These are phyloP conservation scores for Fistulifera solaris DNA, from an alignment of 108 stramenopile species.

Conservation along the genomic window DNA sequence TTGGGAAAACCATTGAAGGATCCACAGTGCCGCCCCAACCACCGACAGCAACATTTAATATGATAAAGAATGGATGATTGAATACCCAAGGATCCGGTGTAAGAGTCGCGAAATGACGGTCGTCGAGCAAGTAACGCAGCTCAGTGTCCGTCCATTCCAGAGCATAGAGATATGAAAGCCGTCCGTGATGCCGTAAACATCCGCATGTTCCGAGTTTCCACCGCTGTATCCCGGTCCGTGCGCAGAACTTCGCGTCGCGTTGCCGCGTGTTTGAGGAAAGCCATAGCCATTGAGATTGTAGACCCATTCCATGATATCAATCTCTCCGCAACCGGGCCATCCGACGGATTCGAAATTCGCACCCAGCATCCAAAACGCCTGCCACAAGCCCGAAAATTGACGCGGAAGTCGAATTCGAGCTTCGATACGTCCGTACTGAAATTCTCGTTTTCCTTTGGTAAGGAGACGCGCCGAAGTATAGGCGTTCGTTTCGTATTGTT, in stretches of 20 bases:
- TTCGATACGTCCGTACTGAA: constrained; percentile 24
- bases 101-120: background rate
- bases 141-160: constrained; percentile 10
- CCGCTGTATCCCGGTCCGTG: too few relatives aligned
- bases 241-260: too few relatives aligned
- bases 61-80: constrained; percentile 23
- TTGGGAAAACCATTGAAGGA: constrained; percentile 8
- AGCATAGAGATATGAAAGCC: constrained; percentile 11
- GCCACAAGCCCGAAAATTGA: constrained; percentile 27
- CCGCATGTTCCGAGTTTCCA: too few relatives aligned
- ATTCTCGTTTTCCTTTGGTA: constrained; percentile 12
- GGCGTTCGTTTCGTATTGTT: background rate
- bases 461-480: constrained; percentile 29
- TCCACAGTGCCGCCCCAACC: constrained; percentile 20
- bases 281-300: too few relatives aligned
- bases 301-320: constrained; percentile 48
- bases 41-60: constrained; percentile 37
- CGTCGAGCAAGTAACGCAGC: constrained; percentile 16
- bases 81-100: constrained; percentile 10
- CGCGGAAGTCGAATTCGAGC: constrained; percentile 16
- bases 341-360: constrained; percentile 26
- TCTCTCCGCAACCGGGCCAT: constrained; percentile 46
- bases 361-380: constrained; percentile 51
- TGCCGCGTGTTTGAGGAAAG: too few relatives aligned
- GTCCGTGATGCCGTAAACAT: background rate